Evolutionary conservation across 176 grass and related monocot species (phyloP).

Genomic region (Aegilops tauschii): DNA sequence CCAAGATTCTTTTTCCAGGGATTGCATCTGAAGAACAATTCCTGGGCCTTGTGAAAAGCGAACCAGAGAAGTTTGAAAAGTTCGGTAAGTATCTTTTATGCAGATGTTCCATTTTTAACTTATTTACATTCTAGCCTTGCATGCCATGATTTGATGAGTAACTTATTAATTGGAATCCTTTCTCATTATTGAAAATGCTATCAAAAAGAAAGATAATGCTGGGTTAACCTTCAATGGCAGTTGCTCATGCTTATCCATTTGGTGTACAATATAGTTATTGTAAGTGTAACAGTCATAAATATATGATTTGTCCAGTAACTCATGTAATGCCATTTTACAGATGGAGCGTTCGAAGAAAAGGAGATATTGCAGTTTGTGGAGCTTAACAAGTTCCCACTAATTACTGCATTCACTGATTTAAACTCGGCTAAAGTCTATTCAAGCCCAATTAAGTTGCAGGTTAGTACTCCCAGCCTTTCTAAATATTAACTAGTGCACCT

Average conservation of each 20-base stretch:
- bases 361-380: constrained; percentile 76
- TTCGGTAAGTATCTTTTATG: constrained; percentile 52
- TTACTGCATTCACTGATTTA: constrained; percentile 80
- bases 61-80: constrained; percentile 79
- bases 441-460: constrained; percentile 90
- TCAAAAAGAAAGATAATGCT: neutral
- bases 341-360: constrained; percentile 73
- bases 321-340: constrained; percentile 48
- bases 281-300: neutral
- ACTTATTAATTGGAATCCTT: neutral
- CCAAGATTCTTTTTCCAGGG: constrained; percentile 71
- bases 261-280: neutral
- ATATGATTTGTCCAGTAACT: neutral
- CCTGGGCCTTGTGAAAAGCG: constrained; percentile 80
- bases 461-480: constrained; percentile 33
- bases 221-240: neutral
- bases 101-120: neutral
- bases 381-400: constrained; percentile 79
- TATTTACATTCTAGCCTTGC: neutral
- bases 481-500: neutral
- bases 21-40: constrained; percentile 62
- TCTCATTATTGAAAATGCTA: neutral
- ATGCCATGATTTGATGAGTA: neutral
- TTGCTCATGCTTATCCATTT: neutral
- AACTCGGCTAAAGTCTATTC: constrained; percentile 88